Evolutionary conservation across 306 rosid species (phyloP), one percentile per base, ranked within the genome.

Genomic region (Malus fusca): DNA sequence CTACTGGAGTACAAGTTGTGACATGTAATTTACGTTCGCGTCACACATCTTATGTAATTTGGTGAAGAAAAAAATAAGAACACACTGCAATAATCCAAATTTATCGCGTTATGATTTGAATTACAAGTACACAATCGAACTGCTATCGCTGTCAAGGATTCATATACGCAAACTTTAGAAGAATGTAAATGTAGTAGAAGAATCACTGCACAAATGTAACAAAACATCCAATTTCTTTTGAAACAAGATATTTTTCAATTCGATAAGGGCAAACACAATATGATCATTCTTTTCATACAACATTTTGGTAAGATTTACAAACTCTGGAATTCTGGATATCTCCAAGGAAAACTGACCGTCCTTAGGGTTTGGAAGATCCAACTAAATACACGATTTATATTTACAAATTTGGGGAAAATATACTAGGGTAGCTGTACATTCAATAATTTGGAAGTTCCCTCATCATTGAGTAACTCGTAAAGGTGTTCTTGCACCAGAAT

Each of bases 371-470:
- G 74, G 42, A 56, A 43, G 19, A 71, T 72, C 73, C 72, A 35
- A 58, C 73, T 59, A 55, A 30, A 68, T 75, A 76, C 73, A 78
- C 62, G 60, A 61, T 80, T 75, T 68, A 84, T 82, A 82, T 83
- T 75, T 78, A 79, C 77, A 75, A 56, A 72, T 59, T 65, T 46
- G 59, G 61, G 56, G 84, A 80, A 46, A 64, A 72, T 13, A 78
- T 72, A 56, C 72, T 52, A 83, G 8, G 72, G 79, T 31, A 86
- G 52, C 91, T 89, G 85, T 82, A 86, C 88, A 87, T 51, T 74
- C 17, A 66, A 69, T 43, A 42, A 40, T 58, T 18, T 61, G 11
- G 79, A 71, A 82, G 63, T 66, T 81, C 76, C 78, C 65, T 68
- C 71, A 72, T 35, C 44, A 43, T 78, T 67, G 63, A 82, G 72